Evolutionary conservation across 2,329 filamentous ascomycete species (phyloP), one percentile per base, ranked within the genome.

Genomic region (Aspergillus nomiae): DNA sequence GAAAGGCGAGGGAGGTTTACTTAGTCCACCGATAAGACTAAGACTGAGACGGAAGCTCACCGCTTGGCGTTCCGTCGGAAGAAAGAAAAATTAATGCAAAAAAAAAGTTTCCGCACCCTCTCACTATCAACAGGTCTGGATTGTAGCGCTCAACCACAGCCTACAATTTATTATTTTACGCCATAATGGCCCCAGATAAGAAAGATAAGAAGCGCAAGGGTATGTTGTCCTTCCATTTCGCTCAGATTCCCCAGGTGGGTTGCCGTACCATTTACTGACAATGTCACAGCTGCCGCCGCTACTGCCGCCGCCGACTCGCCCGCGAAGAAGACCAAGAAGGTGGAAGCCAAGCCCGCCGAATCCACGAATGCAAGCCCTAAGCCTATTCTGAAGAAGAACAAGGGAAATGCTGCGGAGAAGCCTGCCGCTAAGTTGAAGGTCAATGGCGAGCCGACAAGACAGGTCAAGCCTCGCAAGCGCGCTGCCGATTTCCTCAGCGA

Each of bases 271-370:
- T 6, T 55, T 36, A 64, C 53, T 69, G 54, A 69, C 57, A 45
- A 55, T 46, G 56, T 30, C 43, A 64, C 65, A 62, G 65, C 67
- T 58, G 64, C 70, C 76, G 76, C 77, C 69, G 76, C 79, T 36
- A 72, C 76, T 58, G 74, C 75, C 55, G 77, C 73, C 59, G 76
- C 74, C 64, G 83, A 85, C 58, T 69, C 78, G 28, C 85, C 85
- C 46, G 84, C 85, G 12, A 83, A 83, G 62, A 91, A 90, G 73
- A 87, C 87, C 30, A 90, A 90, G 73, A 81, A 81, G 68, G 76
- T 73, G 66, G 74, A 76, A 57, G 68, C 70, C 61, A 79, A 78
- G 65, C 54, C 71, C 58, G 60, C 69, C 54, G 69, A 77, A 56
- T 43, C 67, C 46, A 58, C 72, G 48, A 69, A 76, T 43, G 68